Conservation (phyloP, 768 basidiomycete genomes). For the Leccinum incarnatum region DNA sequence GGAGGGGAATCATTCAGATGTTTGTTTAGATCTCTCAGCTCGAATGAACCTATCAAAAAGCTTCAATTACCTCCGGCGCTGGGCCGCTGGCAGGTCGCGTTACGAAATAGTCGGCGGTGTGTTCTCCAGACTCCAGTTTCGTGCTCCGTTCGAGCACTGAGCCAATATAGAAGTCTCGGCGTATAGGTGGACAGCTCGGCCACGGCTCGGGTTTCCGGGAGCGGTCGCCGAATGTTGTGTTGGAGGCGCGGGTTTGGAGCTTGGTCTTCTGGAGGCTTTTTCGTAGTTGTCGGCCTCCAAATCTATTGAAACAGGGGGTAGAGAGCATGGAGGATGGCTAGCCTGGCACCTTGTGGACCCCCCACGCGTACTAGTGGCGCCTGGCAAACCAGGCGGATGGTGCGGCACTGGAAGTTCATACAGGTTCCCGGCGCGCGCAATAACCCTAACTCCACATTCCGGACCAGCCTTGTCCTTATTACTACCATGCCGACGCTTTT, state of each 20-base stretch:
- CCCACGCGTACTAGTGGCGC: neutral
- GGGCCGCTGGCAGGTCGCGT: no score
- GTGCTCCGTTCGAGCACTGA: neutral
- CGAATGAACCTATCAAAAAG: neutral
- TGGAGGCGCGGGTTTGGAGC: neutral
- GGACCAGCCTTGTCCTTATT: neutral
- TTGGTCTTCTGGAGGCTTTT: neutral
- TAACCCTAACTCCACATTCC: neutral
- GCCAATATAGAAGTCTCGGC: no score
- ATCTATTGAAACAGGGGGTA: neutral
- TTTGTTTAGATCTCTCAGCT: neutral
- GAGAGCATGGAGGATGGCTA: neutral
- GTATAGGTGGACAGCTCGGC: no score
- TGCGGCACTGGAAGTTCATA: neutral
- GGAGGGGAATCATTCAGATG: neutral
- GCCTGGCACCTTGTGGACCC: neutral
- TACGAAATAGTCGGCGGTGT: no score
- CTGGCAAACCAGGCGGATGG: neutral
- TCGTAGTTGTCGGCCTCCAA: neutral
- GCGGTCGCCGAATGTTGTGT: neutral
- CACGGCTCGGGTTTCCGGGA: neutral
- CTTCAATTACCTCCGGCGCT: no score
- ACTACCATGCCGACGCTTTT: neutral
- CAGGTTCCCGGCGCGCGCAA: neutral
- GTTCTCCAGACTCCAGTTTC: neutral